Evolutionary conservation across 805 yeast species (phyloP).

Genomic region (Ogataea zsoltii): DNA sequence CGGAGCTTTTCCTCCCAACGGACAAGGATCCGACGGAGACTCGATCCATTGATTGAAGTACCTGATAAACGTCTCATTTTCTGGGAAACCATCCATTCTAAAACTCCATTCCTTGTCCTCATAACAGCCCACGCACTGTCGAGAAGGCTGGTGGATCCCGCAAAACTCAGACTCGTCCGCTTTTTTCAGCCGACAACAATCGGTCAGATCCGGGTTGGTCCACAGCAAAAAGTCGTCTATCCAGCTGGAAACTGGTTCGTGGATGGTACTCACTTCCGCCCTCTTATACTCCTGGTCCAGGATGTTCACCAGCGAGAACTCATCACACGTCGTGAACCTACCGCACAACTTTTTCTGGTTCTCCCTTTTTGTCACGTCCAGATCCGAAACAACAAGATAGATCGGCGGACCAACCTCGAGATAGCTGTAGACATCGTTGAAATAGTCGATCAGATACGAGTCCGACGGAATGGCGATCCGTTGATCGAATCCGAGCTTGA

Average conservation of each 20-base stretch:
- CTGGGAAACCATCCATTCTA: conserved; percentile 83
- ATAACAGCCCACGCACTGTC: conserved; percentile 75
- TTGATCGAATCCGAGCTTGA: conserved; percentile 85
- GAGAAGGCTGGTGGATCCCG: conserved; percentile 61
- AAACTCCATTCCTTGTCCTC: conserved; percentile 64
- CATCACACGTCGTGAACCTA: conserved; percentile 79
- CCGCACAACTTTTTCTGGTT: conserved; percentile 84
- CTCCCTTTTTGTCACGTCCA: conserved; percentile 58
- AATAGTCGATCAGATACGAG: conserved; percentile 81
- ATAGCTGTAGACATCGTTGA: conserved; percentile 69
- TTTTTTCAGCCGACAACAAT: conserved; percentile 78
- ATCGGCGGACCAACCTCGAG: conserved; percentile 91
- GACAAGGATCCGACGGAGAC: conserved; percentile 83
- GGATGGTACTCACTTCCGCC: conserved; percentile 59
- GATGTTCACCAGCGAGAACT: conserved; percentile 74
- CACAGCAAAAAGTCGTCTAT: conserved; percentile 86
- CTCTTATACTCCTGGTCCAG: conserved; percentile 83
- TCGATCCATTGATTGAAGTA: conserved; percentile 81
- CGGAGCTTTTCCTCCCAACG: conserved; percentile 94
- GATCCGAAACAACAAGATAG: conserved; percentile 74
- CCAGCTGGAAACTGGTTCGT: conserved; percentile 90
- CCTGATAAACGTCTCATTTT: conserved; percentile 62
- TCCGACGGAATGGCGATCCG: conserved; percentile 81
- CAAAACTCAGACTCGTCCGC: conserved; percentile 57
- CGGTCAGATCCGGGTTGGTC: conserved; percentile 82